Evolutionary conservation across 116 monocot species (phyloP).

Genomic region (Trichopus zeylanicus): DNA sequence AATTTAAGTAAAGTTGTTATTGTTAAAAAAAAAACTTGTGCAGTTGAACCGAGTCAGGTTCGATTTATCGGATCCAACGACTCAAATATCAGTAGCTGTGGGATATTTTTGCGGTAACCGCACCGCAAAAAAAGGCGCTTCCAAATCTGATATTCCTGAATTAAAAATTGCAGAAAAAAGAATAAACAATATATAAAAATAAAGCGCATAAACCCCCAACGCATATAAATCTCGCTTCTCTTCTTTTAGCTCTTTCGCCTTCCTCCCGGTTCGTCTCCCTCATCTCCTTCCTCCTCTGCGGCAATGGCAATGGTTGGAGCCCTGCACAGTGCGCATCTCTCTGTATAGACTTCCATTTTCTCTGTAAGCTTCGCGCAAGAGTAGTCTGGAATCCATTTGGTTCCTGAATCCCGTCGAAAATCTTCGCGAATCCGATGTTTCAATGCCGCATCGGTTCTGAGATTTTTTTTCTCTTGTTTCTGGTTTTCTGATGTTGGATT

Average conservation of each 20-base stretch:
- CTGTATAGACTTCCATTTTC: too few relatives aligned
- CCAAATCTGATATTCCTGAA: too few relatives aligned
- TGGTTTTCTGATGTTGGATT: background rate
- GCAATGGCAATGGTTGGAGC: background rate
- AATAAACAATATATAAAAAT: background rate
- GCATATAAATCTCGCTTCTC: background rate
- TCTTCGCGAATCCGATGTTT: too few relatives aligned
- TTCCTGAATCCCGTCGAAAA: background rate
- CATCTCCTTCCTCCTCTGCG: too few relatives aligned
- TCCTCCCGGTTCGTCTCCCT: too few relatives aligned
- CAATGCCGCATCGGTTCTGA: background rate
- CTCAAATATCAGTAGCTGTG: background rate
- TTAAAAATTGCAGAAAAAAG: too few relatives aligned
- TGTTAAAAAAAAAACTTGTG: background rate
- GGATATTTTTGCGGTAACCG: background rate
- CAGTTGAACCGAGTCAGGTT: too few relatives aligned
- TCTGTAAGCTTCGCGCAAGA: too few relatives aligned
- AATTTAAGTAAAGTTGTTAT: background rate
- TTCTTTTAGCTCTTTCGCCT: background rate
- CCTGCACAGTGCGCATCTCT: too few relatives aligned
- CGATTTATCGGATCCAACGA: background rate
- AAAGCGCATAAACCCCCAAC: constrained; percentile 5
- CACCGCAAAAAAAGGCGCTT: background rate
- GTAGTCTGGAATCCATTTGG: too few relatives aligned
- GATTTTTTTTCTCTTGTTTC: too few relatives aligned